Evolutionary conservation across 345 rosid genomes (phyloP).

Genomic region (Jatropha curcas): DNA sequence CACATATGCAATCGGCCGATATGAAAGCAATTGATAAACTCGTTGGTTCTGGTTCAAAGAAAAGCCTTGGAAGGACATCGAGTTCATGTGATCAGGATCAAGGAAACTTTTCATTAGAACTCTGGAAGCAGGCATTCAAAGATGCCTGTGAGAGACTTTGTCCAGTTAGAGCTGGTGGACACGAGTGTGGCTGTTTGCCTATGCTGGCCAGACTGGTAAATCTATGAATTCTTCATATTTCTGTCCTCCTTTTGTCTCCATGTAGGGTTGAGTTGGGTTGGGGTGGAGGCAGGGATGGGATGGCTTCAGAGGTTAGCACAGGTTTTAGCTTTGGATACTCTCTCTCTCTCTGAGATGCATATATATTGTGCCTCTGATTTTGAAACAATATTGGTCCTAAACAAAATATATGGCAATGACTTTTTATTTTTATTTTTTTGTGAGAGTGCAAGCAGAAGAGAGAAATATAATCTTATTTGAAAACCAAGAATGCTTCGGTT

Average conservation of each 20-base stretch:
- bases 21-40: slow-evolving; percentile 39
- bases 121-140: slow-evolving; percentile 88
- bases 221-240: neutral
- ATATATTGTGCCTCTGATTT: neutral
- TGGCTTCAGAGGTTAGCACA: too few species aligned
- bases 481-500: neutral
- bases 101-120: slow-evolving; percentile 66
- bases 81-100: slow-evolving; percentile 55
- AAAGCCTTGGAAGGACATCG: slow-evolving; percentile 41
- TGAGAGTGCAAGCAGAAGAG: neutral
- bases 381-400: neutral
- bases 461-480: neutral
- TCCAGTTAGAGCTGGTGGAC: slow-evolving; percentile 89
- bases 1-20: slow-evolving; percentile 78
- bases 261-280: neutral
- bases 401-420: neutral
- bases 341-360: neutral
- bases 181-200: slow-evolving; percentile 86
- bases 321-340: neutral
- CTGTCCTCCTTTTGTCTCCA: neutral
- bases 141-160: slow-evolving; percentile 93
- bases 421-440: too few species aligned
- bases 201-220: slow-evolving; percentile 74
- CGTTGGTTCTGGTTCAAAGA: slow-evolving; percentile 44
- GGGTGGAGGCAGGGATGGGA: too few species aligned